A percentile compares a stretch with the other conserved stretches of the same genome.
These are phyloP conservation scores for Penicillium sp. DNA, from an alignment of 2,329 filamentous ascomycete genomes.

Conservation along the genomic window DNA sequence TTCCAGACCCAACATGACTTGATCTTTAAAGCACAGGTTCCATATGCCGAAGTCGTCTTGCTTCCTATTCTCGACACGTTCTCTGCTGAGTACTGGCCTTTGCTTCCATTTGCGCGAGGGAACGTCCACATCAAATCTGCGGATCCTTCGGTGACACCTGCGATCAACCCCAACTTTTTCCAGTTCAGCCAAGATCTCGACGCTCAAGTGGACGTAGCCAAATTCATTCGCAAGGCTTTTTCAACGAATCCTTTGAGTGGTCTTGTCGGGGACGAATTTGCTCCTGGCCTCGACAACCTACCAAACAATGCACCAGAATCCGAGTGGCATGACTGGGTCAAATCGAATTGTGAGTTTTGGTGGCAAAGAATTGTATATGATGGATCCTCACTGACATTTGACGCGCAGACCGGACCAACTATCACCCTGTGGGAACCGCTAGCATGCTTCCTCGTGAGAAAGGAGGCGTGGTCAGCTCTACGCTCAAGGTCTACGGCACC, in stretches of 20 bases:
- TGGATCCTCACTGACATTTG: not conserved
- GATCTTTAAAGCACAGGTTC: constrained; percentile 21
- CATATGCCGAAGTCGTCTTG: constrained; percentile 22
- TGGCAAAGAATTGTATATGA: not conserved
- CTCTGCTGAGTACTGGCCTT: constrained; percentile 22
- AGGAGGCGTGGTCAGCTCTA: constrained; percentile 29
- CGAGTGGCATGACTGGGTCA: constrained; percentile 22
- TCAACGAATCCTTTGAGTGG: constrained; percentile 14
- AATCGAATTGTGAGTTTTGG: constrained; percentile 19
- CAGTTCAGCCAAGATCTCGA: constrained; percentile 20
- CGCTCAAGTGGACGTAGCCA: constrained; percentile 18
- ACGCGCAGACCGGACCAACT: constrained; percentile 23
- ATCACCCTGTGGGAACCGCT: constrained; percentile 28
- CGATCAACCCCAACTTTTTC: constrained; percentile 27
- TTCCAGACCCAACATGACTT: constrained; percentile 24
- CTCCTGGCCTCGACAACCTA: constrained; percentile 17
- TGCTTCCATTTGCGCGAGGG: constrained; percentile 25
- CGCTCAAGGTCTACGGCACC: constrained; percentile 30
- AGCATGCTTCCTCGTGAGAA: constrained; percentile 29
- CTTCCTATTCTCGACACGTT: constrained; percentile 13
- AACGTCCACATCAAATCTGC: constrained; percentile 22
- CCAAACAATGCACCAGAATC: constrained; percentile 15
- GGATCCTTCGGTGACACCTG: constrained; percentile 12
- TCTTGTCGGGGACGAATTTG: constrained; percentile 19
- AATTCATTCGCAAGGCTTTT: constrained; percentile 20